phyloP scores from a whole-genome alignment of 805 yeast species.

The Hanseniaspora nectarophila region DNA sequence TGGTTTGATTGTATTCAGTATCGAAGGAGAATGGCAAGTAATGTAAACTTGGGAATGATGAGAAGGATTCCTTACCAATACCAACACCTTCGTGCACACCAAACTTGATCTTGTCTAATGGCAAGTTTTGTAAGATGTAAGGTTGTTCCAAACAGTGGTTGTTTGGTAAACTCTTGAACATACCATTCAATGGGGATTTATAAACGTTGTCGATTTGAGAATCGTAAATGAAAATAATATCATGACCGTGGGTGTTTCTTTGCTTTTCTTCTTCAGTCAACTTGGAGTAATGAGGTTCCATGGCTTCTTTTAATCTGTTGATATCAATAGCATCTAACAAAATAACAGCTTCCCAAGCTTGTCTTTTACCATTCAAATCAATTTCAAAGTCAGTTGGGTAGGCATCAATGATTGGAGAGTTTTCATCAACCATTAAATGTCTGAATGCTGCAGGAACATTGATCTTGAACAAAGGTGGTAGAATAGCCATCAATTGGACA shows the following conservation, averaged over 20 bases:
- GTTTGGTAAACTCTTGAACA: conserved; percentile 65
- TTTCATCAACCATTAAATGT: conserved; percentile 70
- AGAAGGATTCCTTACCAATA: conserved; percentile 57
- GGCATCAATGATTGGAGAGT: conserved; percentile 78
- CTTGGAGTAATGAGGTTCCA: conserved; percentile 51
- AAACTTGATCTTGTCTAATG: conserved; percentile 30
- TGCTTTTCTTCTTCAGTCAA: conserved; percentile 56
- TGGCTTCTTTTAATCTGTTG: conserved; percentile 55
- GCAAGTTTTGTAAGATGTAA: conserved; percentile 41
- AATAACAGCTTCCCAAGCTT: conserved; percentile 96
- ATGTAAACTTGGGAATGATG: conserved; percentile 81
- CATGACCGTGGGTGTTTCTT: conserved; percentile 66
- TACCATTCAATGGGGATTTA: conserved; percentile 64
- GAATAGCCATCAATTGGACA: conserved; percentile 92
- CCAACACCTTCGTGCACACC: conserved; percentile 59
- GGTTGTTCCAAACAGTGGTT: conserved; percentile 62
- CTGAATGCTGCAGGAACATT: conserved; percentile 71
- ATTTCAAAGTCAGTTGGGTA: conserved; percentile 80
- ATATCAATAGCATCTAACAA: conserved; percentile 85
- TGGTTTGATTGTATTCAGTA: conserved; percentile 50
- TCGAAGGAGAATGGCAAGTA: conserved; percentile 50
- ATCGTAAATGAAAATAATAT: conserved; percentile 56
- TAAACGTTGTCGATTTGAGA: conserved; percentile 61
- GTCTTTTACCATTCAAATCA: conserved; percentile 89
- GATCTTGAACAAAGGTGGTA: conserved; percentile 79